Evolutionary conservation across 371 early-diverging fungal genomes (phyloP), one percentile per base, ranked within the genome.

Genomic region (Choanephora cucurbitarum): DNA sequence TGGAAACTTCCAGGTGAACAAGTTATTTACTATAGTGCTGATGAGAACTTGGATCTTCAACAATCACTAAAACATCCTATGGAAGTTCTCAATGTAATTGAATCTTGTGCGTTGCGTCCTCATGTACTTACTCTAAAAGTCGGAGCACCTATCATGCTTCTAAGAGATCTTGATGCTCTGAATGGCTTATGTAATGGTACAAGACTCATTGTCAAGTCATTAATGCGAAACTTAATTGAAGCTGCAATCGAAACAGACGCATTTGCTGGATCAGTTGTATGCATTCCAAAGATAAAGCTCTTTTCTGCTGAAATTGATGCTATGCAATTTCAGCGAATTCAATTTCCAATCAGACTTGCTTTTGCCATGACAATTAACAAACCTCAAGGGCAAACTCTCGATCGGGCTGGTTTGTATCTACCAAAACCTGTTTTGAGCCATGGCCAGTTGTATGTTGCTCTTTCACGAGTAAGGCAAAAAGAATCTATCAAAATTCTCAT

Each of bases 341-440:
- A 57, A 44, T 72, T 72, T n/a, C 66, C 62, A 0, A 24, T 73
- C 18, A 37, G 52, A 31, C 61, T 59, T 11, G 64, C 69, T 0
- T 69, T 66, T 58, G 51, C 55, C 0, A 61, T 73, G 63, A 66
- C 61, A 5, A 62, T 73, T 21, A 67, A 73, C 47, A 73, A 69
- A 48, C 17, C 69, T 2, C 73, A 69, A 62, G 69, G 69, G 1
- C 65, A 73, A 43, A 64, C 62, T 2, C 48, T 67, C 11, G 32
- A 53, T 24, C 33, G 6, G 1, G 58, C 62, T 8, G 69, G 67
- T 13, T 14, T 73, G 3, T 73, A 69, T 51, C 46, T 70, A 2
- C 61, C 60, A 18, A 28, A 28, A 28, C 28, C 28, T 5, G 28
- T 28, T 7, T 28, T 28, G 5, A 28, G 28, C 28, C 28, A 28